These are phyloP conservation scores for Colletotrichum australisinense DNA, from an alignment of 2,329 filamentous ascomycete species.

Conservation along the genomic window DNA sequence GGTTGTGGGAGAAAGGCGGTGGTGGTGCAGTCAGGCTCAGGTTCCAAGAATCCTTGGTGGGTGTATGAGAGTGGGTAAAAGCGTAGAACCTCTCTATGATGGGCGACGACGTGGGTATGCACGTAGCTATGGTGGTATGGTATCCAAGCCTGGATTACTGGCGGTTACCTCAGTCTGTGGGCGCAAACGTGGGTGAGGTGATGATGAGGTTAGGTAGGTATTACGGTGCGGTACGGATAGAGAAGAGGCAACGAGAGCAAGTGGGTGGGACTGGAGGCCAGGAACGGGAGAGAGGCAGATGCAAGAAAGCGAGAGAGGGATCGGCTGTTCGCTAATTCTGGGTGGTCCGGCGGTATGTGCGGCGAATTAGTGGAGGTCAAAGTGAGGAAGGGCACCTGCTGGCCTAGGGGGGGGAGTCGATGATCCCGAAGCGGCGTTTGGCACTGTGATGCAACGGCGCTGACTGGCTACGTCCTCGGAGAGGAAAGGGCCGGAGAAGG, in stretches of 20 bases:
- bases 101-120: not conserved
- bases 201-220: not conserved
- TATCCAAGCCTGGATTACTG: too few species aligned
- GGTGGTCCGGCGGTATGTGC: conserved; percentile 65
- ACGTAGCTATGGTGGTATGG: not conserved
- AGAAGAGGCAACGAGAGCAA: not conserved
- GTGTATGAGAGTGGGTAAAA: not conserved
- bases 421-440: not conserved
- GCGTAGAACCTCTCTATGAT: not conserved
- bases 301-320: conserved; percentile 18
- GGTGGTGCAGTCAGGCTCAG: conserved; percentile 1
- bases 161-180: too few species aligned
- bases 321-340: conserved; percentile 38
- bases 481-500: not conserved
- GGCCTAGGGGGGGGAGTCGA: not conserved
- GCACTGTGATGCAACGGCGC: conserved; percentile 3
- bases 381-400: conserved; percentile 28
- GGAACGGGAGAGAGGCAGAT: conserved; percentile 37
- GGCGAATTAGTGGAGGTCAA: conserved; percentile 65
- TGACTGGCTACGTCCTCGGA: not conserved
- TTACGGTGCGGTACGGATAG: not conserved
- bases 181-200: too few species aligned
- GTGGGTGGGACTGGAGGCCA: conserved; percentile 4
- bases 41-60: not conserved
- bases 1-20: conserved; percentile 39